phyloP scores from a whole-genome alignment of 345 rosid genomes.

The Citrus maxima region DNA sequence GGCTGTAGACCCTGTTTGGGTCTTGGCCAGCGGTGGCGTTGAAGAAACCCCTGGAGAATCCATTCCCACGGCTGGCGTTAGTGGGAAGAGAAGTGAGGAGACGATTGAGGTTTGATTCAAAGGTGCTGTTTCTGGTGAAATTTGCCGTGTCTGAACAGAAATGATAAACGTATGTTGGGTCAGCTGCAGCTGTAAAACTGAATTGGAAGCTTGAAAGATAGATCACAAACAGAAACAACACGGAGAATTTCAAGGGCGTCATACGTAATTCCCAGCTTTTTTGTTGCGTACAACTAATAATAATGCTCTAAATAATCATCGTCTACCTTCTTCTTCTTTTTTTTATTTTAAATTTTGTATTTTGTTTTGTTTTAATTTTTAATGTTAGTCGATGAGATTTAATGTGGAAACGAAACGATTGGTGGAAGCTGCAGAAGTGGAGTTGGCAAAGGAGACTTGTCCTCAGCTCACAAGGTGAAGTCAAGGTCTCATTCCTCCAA shows the following conservation, averaged over 20 bases:
- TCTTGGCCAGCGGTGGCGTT: conserved; percentile 34
- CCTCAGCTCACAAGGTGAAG: no score
- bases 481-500: no score
- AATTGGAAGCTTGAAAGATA: not conserved
- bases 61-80: conserved; percentile 20
- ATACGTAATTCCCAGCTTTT: not conserved
- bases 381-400: no score
- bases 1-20: conserved; percentile 22
- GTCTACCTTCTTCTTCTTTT: no score
- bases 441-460: no score
- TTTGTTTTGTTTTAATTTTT: no score
- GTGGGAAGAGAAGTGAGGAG: conserved; percentile 35
- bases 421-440: no score
- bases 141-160: not conserved
- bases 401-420: no score
- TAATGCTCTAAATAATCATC: not conserved
- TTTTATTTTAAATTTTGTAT: not conserved
- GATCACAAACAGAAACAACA: not conserved
- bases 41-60: conserved; percentile 24
- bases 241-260: not conserved
- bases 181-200: not conserved
- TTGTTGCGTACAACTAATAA: not conserved
- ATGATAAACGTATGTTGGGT: not conserved
- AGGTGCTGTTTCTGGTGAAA: conserved; percentile 28
- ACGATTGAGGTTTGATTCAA: conserved; percentile 32